These are phyloP conservation scores for Chlamydomonas incerta DNA, from an alignment of 139 green algal genomes.

Conservation along the genomic window DNA sequence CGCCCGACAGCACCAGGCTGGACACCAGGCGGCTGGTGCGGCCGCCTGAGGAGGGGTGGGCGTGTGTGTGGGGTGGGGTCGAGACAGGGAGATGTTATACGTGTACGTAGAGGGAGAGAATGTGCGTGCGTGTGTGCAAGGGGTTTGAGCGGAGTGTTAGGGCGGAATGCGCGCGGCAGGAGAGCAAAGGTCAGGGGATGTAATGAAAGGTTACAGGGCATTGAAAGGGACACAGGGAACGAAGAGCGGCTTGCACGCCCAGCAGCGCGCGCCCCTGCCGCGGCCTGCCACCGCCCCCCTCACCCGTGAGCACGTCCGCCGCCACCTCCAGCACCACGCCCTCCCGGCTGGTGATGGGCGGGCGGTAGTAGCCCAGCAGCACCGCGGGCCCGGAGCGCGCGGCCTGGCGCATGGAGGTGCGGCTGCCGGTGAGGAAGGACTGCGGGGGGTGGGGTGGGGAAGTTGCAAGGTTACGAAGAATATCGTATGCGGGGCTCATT, in stretches of 20 bases:
- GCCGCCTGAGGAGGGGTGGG: constrained; percentile 1
- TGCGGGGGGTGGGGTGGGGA: not conserved
- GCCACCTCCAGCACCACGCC: constrained; percentile 57
- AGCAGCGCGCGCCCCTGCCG: too few relatives aligned
- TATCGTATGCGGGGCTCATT: too few relatives aligned
- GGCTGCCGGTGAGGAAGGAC: constrained; percentile 14
- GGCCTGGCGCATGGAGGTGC: constrained; percentile 4
- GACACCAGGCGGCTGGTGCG: constrained; percentile 19
- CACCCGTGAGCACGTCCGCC: constrained; percentile 66
- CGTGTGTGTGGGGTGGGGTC: not conserved
- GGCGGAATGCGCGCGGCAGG: too few relatives aligned
- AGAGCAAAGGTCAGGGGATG: too few relatives aligned
- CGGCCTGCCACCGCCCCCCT: too few relatives aligned
- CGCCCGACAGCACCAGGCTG: constrained; percentile 36
- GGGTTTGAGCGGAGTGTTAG: too few relatives aligned
- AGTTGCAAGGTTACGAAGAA: constrained; percentile 1
- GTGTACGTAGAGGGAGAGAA: not conserved
- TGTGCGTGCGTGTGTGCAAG: too few relatives aligned
- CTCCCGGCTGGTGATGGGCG: constrained; percentile 39
- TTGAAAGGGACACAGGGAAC: too few relatives aligned
- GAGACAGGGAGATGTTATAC: not conserved
- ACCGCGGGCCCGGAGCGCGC: constrained; percentile 63
- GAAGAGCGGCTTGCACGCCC: too few relatives aligned
- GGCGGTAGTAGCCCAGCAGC: constrained; percentile 80
- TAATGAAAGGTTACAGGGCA: too few relatives aligned